phyloP scores from a whole-genome alignment of 305 asterid genomes.

The Withania somnifera region DNA sequence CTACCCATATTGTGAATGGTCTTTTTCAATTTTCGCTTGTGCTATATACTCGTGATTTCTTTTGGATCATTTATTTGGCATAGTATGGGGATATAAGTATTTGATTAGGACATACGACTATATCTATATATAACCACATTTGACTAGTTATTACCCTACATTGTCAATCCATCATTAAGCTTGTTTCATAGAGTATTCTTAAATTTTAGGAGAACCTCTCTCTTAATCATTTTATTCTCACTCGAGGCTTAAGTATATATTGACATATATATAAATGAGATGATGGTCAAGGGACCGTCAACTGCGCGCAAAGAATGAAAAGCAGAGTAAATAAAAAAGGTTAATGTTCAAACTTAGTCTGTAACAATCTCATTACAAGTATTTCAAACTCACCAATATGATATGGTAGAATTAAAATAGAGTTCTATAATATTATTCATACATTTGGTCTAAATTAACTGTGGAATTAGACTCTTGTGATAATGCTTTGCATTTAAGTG shows the following conservation, averaged over 20 bases:
- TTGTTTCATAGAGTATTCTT: background rate
- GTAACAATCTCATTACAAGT: background rate
- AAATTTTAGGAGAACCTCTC: background rate
- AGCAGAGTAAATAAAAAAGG: too few relatives aligned
- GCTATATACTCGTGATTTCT: background rate
- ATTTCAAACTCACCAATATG: background rate
- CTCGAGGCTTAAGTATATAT: background rate
- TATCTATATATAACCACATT: too few relatives aligned
- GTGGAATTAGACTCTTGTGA: background rate
- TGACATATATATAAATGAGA: background rate
- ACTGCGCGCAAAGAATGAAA: too few relatives aligned
- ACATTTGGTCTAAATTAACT: background rate
- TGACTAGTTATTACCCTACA: background rate
- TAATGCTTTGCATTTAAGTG: background rate
- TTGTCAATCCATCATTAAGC: background rate
- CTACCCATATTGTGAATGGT: background rate
- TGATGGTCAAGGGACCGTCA: background rate
- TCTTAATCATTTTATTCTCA: background rate
- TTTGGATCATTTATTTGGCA: background rate
- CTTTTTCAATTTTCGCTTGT: background rate
- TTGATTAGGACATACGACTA: too few relatives aligned
- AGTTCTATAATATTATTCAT: background rate
- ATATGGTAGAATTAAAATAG: background rate
- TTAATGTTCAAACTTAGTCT: background rate
- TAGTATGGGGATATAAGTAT: background rate